These are phyloP conservation scores for Metarhizium brunneum DNA, from an alignment of 2,329 filamentous ascomycete species.

Conservation along the genomic window DNA sequence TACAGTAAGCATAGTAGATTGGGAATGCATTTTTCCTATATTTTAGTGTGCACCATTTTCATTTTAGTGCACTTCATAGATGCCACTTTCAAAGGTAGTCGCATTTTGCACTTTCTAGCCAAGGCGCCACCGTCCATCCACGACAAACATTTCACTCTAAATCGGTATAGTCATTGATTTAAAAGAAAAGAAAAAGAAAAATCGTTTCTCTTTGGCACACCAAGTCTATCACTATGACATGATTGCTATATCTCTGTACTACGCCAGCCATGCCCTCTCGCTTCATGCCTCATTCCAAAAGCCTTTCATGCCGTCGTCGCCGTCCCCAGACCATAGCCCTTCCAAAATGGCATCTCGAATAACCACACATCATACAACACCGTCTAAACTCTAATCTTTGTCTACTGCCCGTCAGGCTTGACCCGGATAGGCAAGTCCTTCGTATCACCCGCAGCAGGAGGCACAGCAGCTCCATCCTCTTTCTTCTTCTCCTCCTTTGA, in stretches of 20 bases:
- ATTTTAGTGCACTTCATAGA: too few relatives aligned
- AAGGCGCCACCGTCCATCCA: too few relatives aligned
- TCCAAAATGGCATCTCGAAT: background rate
- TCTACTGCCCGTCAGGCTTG: conserved; percentile 7
- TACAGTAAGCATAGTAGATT: too few relatives aligned
- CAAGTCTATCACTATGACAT: conserved; percentile 1
- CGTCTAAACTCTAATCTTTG: background rate
- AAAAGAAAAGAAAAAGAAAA: background rate
- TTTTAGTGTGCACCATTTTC: too few relatives aligned
- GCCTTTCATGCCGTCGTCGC: background rate
- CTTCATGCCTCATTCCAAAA: background rate
- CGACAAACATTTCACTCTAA: background rate
- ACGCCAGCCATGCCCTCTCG: background rate
- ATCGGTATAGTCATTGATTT: too few relatives aligned
- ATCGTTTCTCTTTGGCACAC: background rate
- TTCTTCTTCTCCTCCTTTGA: conserved; percentile 9
- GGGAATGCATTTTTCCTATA: too few relatives aligned
- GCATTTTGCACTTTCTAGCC: too few relatives aligned
- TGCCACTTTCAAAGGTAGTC: too few relatives aligned
- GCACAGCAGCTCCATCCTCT: conserved; percentile 9
- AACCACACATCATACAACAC: background rate
- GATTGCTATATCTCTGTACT: background rate
- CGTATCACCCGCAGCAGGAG: conserved; percentile 11
- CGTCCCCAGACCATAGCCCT: background rate
- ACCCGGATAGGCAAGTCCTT: conserved; percentile 14